Base-by-base conservation (phyloP, 1,284 basidiomycete genomes). In the Pterula multifida region DNA sequence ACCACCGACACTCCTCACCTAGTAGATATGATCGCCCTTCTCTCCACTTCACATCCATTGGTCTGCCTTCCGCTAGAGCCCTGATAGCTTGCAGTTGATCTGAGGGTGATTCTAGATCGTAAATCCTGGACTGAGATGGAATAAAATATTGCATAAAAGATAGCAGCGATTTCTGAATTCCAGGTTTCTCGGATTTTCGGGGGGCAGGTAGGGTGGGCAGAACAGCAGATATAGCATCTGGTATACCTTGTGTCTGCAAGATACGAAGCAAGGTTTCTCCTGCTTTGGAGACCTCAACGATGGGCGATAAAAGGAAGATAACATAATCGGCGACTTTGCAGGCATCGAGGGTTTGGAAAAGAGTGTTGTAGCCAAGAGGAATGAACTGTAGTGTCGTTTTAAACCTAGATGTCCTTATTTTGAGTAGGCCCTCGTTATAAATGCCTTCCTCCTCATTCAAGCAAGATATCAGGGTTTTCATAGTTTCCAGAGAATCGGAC, bases 81-180 rank as follows among this genome's bases (percentile, higher is more conserved):
- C 94, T 73, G 48, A 88, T 59, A 12, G 88, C 76, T 51, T 81
- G 81, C 22, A 90, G 63, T 11, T 81, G 65, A 60, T 94, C 89
- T 42, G 84, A 73, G 39, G 73, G 61, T 0, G 71, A 69, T 45
- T 79, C 70, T 46, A 87, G 64, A 64, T 86, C 79, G 57, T 75
- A 81, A 4, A 90, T 68, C 42, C 75, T 70, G 48, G 73, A 69
- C 55, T 92, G 85, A n/a, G 77, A 75, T 0, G 95, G 95, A 52
- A 90, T 88, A 65, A 98, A 99, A 67, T 98, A 98, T 55, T 85
- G 82, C 50, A 94, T 81, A 69, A 98, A 97, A 1, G 91, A 95
- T 4, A 93, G 72, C 1, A 96, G 73, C 0, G 90, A 94, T 67
- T 90, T 92, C 53, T 89, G 68, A 36, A 91, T 76, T 4, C 78